These are phyloP conservation scores for Gynostemma pentaphyllum DNA, from an alignment of 306 rosid genomes.

Conservation along the genomic window DNA sequence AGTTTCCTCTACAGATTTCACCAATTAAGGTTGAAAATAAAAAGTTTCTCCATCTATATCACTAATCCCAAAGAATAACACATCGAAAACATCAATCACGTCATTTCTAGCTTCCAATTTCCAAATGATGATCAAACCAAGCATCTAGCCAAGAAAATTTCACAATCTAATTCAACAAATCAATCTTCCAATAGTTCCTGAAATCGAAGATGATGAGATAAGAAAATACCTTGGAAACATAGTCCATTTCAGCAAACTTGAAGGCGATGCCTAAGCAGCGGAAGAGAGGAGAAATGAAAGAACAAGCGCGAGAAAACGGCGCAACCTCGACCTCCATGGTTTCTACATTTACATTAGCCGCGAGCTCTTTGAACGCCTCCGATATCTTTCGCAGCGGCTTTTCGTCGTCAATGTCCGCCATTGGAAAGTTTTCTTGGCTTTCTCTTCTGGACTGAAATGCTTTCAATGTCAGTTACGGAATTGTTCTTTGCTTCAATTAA, in stretches of 20 bases:
- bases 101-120: neutral
- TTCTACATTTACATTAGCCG: slow-evolving; percentile 32
- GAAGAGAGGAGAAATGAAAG: slow-evolving; percentile 79
- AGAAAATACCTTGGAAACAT: slow-evolving; percentile 52
- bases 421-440: slow-evolving; percentile 11
- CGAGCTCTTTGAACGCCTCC: slow-evolving; percentile 54
- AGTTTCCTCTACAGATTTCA: neutral
- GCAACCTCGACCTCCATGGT: slow-evolving; percentile 37
- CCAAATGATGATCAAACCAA: slow-evolving; percentile 2
- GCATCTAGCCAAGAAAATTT: neutral
- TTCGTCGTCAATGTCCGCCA: slow-evolving; percentile 29
- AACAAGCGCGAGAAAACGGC: slow-evolving; percentile 63
- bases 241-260: slow-evolving; percentile 92
- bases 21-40: neutral
- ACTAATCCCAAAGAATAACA: neutral
- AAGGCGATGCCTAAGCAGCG: slow-evolving; percentile 85
- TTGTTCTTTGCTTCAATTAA: neutral
- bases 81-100: neutral
- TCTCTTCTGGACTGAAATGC: neutral
- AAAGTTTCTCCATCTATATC: neutral
- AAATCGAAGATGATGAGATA: neutral
- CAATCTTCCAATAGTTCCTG: neutral
- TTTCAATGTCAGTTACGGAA: neutral
- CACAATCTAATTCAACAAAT: neutral
- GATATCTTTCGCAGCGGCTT: slow-evolving; percentile 52